Percentiles rank a stretch among this genome's conserved stretches.
Conservation (phyloP, 225 moss, liverwort and hornwort genomes). For the Polytrichum formosum region DNA sequence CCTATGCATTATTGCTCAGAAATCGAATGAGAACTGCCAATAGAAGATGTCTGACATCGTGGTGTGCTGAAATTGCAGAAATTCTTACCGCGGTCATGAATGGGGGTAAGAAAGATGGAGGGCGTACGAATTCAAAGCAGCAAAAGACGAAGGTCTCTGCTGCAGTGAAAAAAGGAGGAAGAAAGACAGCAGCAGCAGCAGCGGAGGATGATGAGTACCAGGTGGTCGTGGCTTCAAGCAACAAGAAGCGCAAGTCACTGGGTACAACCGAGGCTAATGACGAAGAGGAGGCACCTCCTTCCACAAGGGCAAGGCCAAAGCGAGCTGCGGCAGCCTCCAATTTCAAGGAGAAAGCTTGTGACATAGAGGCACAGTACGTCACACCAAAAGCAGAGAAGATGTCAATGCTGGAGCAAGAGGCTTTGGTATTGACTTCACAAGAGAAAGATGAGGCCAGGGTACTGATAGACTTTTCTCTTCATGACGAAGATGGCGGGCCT, state of each 20-base stretch:
- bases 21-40: too few species aligned
- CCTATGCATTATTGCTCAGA: too few species aligned
- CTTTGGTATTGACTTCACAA: constrained; percentile 62
- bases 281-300: constrained; percentile 3
- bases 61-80: neutral
- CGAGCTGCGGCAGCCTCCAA: constrained; percentile 75
- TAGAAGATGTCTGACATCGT: neutral
- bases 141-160: neutral
- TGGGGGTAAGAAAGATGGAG: neutral
- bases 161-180: constrained; percentile 8
- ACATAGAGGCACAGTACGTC: constrained; percentile 41
- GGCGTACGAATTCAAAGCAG: constrained; percentile 8
- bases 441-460: constrained; percentile 63
- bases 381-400: constrained; percentile 54
- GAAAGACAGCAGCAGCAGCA: constrained; percentile 18
- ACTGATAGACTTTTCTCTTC: constrained; percentile 65
- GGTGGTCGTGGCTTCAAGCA: neutral
- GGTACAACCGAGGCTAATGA: constrained; percentile 10
- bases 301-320: constrained; percentile 43
- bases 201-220: constrained; percentile 11
- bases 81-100: neutral
- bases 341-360: constrained; percentile 54
- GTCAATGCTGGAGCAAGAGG: constrained; percentile 63
- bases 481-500: constrained; percentile 56
- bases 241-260: constrained; percentile 30